phyloP scores from a whole-genome alignment of 2,329 filamentous ascomycete genomes.

The Akanthomyces lecanii region DNA sequence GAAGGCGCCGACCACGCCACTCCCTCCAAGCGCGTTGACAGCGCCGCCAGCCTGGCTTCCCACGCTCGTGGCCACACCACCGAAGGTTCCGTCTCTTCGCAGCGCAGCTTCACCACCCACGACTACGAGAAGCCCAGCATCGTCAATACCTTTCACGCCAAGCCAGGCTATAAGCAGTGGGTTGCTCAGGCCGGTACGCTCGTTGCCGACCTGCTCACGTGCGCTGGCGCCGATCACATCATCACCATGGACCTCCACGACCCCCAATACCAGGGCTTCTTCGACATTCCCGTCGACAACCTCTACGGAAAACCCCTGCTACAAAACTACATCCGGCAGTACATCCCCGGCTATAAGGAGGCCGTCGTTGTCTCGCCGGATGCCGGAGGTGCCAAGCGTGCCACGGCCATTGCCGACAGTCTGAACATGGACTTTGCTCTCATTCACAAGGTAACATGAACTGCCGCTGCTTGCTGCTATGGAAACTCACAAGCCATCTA shows the following conservation, averaged over 20 bases:
- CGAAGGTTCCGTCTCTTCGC: slow-evolving; percentile 38
- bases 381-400: slow-evolving; percentile 92
- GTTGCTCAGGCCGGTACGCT: slow-evolving; percentile 95
- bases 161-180: slow-evolving; percentile 97
- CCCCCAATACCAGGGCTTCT: slow-evolving; percentile 96
- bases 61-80: slow-evolving; percentile 34
- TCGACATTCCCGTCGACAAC: slow-evolving; percentile 98
- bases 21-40: slow-evolving; percentile 33
- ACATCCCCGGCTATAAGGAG: slow-evolving; percentile 78
- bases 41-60: slow-evolving; percentile 31
- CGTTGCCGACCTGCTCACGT: slow-evolving; percentile 89
- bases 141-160: slow-evolving; percentile 62
- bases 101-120: slow-evolving; percentile 56
- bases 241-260: slow-evolving; percentile 98
- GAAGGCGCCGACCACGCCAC: slow-evolving; percentile 31
- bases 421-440: slow-evolving; percentile 93
- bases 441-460: slow-evolving; percentile 75
- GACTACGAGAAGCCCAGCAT: slow-evolving; percentile 59
- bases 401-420: slow-evolving; percentile 89
- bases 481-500: slow-evolving; percentile 34
- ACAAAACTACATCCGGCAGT: slow-evolving; percentile 68
- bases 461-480: slow-evolving; percentile 12
- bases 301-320: slow-evolving; percentile 79
- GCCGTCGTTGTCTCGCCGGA: slow-evolving; percentile 94
- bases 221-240: slow-evolving; percentile 92